Conservation (phyloP, 805 yeast genomes). For the Brettanomyces anomalus region DNA sequence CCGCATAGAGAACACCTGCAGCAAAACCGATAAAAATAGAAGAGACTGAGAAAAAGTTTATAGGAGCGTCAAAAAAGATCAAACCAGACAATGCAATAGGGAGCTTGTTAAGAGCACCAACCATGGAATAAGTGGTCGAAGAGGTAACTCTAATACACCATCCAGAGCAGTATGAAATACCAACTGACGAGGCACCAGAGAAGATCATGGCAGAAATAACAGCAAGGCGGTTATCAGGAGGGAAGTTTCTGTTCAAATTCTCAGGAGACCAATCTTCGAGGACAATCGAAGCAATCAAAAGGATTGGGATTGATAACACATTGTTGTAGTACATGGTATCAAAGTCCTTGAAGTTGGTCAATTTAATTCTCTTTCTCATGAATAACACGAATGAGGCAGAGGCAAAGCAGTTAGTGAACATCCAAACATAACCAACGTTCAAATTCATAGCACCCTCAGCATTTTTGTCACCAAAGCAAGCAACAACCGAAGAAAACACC, state of each 20-base stretch:
- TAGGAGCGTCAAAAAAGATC: conserved; percentile 89
- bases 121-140: conserved; percentile 98
- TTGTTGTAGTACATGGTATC: conserved; percentile 99
- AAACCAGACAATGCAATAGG: conserved; percentile 96
- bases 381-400: conserved; percentile 88
- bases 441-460: conserved; percentile 31
- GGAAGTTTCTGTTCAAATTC: conserved; percentile 73
- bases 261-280: conserved; percentile 90
- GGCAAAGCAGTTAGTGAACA: conserved; percentile 89
- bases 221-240: conserved; percentile 55
- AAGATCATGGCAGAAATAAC: conserved; percentile 76
- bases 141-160: conserved; percentile 99
- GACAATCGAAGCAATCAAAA: conserved; percentile 62
- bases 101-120: conserved; percentile 95
- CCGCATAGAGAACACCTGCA: conserved; percentile 94
- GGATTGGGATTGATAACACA: conserved; percentile 83
- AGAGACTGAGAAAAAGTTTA: conserved; percentile 79
- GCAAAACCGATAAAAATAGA: conserved; percentile 90
- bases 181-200: conserved; percentile 91
- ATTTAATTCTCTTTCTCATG: conserved; percentile 97
- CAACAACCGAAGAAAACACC: conserved; percentile 94
- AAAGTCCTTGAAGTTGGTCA: conserved; percentile 92
- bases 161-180: conserved; percentile 97
- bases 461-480: conserved; percentile 68
- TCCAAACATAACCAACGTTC: conserved; percentile 89